Evolutionary conservation across 495 filamentous ascomycete genomes (phyloP), one percentile per base, ranked within the genome.

Genomic region (Poronia punctata): DNA sequence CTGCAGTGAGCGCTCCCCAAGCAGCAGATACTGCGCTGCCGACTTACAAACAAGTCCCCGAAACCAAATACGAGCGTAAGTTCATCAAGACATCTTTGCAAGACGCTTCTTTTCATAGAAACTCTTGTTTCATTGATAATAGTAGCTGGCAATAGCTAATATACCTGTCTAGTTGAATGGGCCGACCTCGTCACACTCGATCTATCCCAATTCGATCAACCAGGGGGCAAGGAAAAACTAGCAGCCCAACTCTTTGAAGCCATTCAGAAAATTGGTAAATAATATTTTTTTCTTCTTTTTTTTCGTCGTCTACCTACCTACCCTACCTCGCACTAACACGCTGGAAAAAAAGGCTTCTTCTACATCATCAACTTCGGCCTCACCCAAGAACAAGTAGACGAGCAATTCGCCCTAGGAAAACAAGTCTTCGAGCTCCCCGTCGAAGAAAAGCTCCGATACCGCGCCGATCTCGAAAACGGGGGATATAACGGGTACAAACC

Each of bases 331-430:
- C n/a, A n/a, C n/a, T n/a, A n/a, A n/a, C n/a, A n/a, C n/a, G n/a
- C n/a, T n/a, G n/a, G n/a, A n/a, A n/a, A n/a, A n/a, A 25, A 26
- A 24, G 47, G 56, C 6, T 79, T 79, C 54, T 78, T 79, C 57
- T 78, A 79, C 47, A 70, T 80, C 9, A 74, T 69, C 42, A 72
- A 74, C 56, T 78, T 73, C 47, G 76, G 72, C 32, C 64, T 80
- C 11, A 60, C 56, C 31, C 72, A 79, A 45, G 75, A 80, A 23
- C 61, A 78, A 52, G 64, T 82, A 3, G 72, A 80, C 40, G 60
- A 62, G 22, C 78, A 82, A 45, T 82, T 80, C 43, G 70, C 74
- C 27, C 61, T 81, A 1, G 76, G 69, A 7, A 72, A 72, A 29
- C 60, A 71, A 27, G 68, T 79, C 35, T 78, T 77, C 51, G 56